These are phyloP conservation scores for Iodosphaeria phyllophila DNA, from an alignment of 2,329 filamentous ascomycete genomes.

Conservation along the genomic window DNA sequence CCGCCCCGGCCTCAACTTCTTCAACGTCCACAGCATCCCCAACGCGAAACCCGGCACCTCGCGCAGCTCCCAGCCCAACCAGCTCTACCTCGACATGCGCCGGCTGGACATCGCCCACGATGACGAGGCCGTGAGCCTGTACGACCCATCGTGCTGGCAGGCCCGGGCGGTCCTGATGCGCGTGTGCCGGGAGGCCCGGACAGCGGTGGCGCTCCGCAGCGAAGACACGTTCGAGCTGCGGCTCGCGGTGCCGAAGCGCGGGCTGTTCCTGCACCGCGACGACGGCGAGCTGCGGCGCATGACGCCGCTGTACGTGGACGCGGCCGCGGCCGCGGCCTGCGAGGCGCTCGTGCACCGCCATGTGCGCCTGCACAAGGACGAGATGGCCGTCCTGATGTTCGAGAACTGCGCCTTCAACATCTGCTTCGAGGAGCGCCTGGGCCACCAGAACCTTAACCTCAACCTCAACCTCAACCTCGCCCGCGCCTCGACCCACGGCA, in stretches of 20 bases:
- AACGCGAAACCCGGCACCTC: constrained; percentile 11
- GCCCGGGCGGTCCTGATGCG: constrained; percentile 7
- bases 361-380: constrained; percentile 8
- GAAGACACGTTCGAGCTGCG: constrained; percentile 7
- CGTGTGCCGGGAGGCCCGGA: constrained; percentile 11
- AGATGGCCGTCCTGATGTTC: constrained; percentile 11
- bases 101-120: constrained; percentile 10
- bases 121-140: constrained; percentile 9
- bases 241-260: constrained; percentile 10
- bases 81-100: constrained; percentile 12
- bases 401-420: constrained; percentile 17
- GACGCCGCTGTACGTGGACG: constrained; percentile 4
- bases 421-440: constrained; percentile 8
- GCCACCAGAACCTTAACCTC: too few species aligned
- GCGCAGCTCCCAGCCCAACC: constrained; percentile 11
- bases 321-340: background rate
- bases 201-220: constrained; percentile 7
- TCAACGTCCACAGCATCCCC: constrained; percentile 15
- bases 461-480: too few species aligned
- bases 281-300: constrained; percentile 8
- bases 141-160: constrained; percentile 14
- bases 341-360: constrained; percentile 8
- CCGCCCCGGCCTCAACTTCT: constrained; percentile 13
- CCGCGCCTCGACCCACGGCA: too few species aligned
- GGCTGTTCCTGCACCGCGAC: constrained; percentile 11